These are phyloP conservation scores for Aspergillus intermedius DNA, from an alignment of 2,329 filamentous ascomycete genomes.

Conservation along the genomic window DNA sequence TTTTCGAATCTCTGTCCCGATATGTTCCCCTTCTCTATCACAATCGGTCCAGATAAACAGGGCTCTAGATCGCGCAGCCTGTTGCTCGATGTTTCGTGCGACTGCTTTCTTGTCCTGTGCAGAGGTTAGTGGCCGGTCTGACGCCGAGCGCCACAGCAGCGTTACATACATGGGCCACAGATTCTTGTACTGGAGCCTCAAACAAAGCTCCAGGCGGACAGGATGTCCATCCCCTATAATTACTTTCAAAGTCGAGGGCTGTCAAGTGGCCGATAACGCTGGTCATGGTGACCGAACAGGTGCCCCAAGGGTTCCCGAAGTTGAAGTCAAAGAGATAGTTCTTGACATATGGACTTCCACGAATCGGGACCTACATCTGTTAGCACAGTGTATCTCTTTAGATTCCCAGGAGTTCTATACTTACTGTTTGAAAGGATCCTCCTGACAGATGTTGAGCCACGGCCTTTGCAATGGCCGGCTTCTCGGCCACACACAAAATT, in stretches of 20 bases:
- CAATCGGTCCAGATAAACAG: conserved; percentile 99
- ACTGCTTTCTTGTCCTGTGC: conserved; percentile 68
- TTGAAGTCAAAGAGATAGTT: conserved; percentile 91
- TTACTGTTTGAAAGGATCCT: conserved; percentile 62
- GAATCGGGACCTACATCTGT: conserved; percentile 57
- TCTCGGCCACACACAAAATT: conserved; percentile 73
- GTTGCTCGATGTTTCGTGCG: conserved; percentile 74
- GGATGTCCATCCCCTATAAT: conserved; percentile 72
- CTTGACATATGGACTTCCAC: conserved; percentile 70
- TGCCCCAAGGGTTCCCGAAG: conserved; percentile 74
- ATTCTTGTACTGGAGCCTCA: conserved; percentile 65
- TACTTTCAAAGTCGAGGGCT: conserved; percentile 64
- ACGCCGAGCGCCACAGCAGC: not conserved
- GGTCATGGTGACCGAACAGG: conserved; percentile 85
- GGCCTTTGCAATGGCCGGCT: conserved; percentile 92
- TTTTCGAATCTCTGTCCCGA: conserved; percentile 81
- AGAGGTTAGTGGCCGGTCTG: conserved; percentile 9
- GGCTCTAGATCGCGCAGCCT: conserved; percentile 65
- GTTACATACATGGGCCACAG: conserved; percentile 56
- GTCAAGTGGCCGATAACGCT: conserved; percentile 86
- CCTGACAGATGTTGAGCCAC: conserved; percentile 86
- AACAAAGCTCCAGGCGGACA: conserved; percentile 77
- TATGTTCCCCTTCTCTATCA: conserved; percentile 94
- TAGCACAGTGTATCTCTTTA: conserved; percentile 5
- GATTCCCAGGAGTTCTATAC: conserved; percentile 23